phyloP scores from a whole-genome alignment of 2,329 filamentous ascomycete species.

The Colletotrichum navitas region DNA sequence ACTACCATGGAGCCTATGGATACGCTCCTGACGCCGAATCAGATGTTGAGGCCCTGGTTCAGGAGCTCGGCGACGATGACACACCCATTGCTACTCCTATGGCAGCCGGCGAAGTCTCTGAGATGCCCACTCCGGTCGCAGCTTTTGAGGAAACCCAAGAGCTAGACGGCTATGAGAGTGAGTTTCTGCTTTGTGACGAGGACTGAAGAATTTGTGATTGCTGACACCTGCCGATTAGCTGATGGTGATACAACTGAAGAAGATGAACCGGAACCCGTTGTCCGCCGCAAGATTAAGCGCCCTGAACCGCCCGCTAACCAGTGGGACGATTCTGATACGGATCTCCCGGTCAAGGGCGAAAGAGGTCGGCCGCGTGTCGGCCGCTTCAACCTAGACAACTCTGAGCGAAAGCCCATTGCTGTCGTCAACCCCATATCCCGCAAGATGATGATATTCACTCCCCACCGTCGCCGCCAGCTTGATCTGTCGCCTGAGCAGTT shows the following conservation, averaged over 20 bases:
- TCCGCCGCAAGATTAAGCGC: constrained; percentile 62
- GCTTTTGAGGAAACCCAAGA: constrained; percentile 56
- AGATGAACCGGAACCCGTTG: constrained; percentile 64
- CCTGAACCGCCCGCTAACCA: constrained; percentile 49
- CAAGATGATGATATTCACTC: constrained; percentile 75
- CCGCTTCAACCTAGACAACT: constrained; percentile 66
- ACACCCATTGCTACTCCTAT: constrained; percentile 59
- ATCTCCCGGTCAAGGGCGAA: constrained; percentile 59
- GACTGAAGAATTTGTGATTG: constrained; percentile 22
- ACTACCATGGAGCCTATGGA: constrained; percentile 61
- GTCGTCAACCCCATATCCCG: constrained; percentile 69
- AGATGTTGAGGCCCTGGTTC: constrained; percentile 58
- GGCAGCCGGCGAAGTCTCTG: constrained; percentile 41
- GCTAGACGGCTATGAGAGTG: constrained; percentile 71
- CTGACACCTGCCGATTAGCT: constrained; percentile 53
- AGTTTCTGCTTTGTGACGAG: constrained; percentile 52
- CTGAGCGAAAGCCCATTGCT: constrained; percentile 69
- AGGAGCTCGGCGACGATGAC: constrained; percentile 55
- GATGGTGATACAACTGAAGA: constrained; percentile 74
- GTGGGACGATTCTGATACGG: constrained; percentile 63
- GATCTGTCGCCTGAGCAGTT: constrained; percentile 69
- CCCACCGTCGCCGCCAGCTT: constrained; percentile 61
- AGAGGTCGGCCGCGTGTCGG: constrained; percentile 67
- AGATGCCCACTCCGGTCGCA: constrained; percentile 49
- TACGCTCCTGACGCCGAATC: constrained; percentile 52